phyloP scores from a whole-genome alignment of 2,329 filamentous ascomycete genomes.

The Talaromyces sp. region DNA sequence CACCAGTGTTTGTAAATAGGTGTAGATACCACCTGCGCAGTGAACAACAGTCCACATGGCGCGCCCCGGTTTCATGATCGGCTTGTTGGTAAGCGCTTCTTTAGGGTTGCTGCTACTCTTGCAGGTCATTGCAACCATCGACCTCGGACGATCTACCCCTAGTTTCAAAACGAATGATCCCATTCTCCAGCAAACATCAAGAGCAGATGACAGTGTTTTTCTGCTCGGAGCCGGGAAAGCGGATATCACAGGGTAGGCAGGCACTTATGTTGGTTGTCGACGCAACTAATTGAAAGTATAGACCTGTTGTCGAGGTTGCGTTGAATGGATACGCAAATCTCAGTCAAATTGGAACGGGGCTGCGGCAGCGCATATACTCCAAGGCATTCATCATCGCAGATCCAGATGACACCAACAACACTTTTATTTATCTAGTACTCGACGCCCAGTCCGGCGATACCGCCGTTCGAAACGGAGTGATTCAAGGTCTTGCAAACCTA shows the following conservation, averaged over 20 bases:
- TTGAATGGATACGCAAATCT: conserved; percentile 88
- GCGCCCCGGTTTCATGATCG: conserved; percentile 26
- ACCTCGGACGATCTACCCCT: background rate
- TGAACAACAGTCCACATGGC: conserved; percentile 25
- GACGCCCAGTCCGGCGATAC: conserved; percentile 88
- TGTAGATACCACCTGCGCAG: background rate
- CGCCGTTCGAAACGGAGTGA: conserved; percentile 79
- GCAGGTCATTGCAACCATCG: conserved; percentile 29
- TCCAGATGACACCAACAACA: conserved; percentile 60
- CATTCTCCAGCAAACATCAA: conserved; percentile 1
- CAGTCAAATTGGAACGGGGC: conserved; percentile 74
- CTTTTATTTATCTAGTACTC: conserved; percentile 82
- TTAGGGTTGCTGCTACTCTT: conserved; percentile 30
- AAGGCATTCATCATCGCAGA: conserved; percentile 84
- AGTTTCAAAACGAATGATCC: background rate
- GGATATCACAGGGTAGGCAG: conserved; percentile 64
- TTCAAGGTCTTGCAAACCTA: conserved; percentile 66
- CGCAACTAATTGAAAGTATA: conserved; percentile 24
- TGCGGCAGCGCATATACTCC: conserved; percentile 83
- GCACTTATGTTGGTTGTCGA: background rate
- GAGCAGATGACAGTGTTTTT: conserved; percentile 45
- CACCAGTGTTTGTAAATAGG: background rate
- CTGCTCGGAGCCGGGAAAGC: conserved; percentile 66
- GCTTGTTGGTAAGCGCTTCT: conserved; percentile 26
- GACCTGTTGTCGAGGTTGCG: conserved; percentile 83